Evolutionary conservation across 331 rosid species (phyloP).

Genomic region (Saraca asoca): DNA sequence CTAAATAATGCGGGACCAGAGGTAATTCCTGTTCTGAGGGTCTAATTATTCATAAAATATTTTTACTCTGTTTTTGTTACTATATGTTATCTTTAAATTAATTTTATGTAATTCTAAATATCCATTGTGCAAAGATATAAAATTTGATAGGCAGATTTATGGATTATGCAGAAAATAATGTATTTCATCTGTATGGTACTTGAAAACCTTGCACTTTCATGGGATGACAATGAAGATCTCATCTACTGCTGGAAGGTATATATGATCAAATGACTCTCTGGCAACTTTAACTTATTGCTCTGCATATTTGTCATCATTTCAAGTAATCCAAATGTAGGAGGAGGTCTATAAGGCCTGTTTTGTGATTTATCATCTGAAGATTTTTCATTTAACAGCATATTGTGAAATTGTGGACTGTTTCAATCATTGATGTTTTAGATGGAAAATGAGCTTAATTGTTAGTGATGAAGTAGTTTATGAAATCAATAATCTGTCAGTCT

Average conservation of each 20-base stretch:
- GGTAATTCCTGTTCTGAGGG: conserved; percentile 46
- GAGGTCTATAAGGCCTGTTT: conserved; percentile 4
- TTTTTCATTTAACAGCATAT: not conserved
- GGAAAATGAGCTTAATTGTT: conserved; percentile 11
- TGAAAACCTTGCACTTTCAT: conserved; percentile 89
- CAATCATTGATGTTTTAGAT: conserved; percentile 13
- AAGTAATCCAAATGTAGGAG: not conserved
- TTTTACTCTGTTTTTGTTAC: conserved; percentile 1
- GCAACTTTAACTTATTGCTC: conserved; percentile 17
- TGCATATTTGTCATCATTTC: not conserved
- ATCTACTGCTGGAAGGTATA: conserved; percentile 87
- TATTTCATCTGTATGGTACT: conserved; percentile 72
- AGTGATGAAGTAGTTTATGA: not conserved
- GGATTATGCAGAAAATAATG: conserved; percentile 80
- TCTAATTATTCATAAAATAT: conserved; percentile 26
- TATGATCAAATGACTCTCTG: not conserved
- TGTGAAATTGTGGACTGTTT: conserved; percentile 16
- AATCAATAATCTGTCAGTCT: too few relatives aligned
- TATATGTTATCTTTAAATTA: conserved; percentile 4
- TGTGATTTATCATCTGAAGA: conserved; percentile 21
- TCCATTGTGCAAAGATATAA: not conserved
- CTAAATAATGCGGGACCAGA: conserved; percentile 79
- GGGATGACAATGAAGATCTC: conserved; percentile 82
- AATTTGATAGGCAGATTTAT: conserved; percentile 39
- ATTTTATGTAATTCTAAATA: conserved; percentile 8